Base-by-base conservation (phyloP, 768 basidiomycete species). In the Sarcomyxa edulis region DNA sequence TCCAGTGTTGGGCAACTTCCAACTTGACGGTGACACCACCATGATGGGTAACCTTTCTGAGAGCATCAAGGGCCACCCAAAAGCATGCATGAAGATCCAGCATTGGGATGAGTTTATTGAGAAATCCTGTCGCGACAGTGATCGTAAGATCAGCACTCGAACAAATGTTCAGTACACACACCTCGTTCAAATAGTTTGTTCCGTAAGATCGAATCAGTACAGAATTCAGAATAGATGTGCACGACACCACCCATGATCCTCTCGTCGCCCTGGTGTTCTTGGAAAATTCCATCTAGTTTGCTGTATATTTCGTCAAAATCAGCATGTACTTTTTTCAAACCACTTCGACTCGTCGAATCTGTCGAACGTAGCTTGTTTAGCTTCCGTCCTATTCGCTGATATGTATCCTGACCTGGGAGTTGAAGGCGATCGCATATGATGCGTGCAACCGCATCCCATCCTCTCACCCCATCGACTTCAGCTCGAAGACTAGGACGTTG, bases 171-270 rank as follows among this genome's bases (percentile, higher is more conserved):
- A 12, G 21, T 22, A 34, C 16, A 15, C 46, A 4, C 38, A 80
- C 81, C 81, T 64, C 68, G 68, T 25, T 69, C 61, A 46, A 78
- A 71, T 11, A 84, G 60, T 42, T 75, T 74, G 54, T 81, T 71
- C n/a, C 82, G 64, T 39, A 82, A 54, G 25, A 82, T 61, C 2
- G 75, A 64, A 51, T 82, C 81, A 0, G 64, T 66, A 23, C 68
- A 80, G 74, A 83, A 76, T 48, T 76, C 76, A 11, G 78, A 69
- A 45, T 72, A 81, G 32, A 84, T 75, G 6, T 71, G 74, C 6
- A 79, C 64, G 30, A 83, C 72, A 0, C 72, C 78, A 1, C 77
- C 79, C 33, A 60, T 55, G 12, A 82, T 58, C 40, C 65, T 68
- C 25, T 72, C 65, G 50, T 74, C 72, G 1, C 57, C 56, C 2